Conservation (phyloP, 768 basidiomycete species). For the Scleroderma citrinum region DNA sequence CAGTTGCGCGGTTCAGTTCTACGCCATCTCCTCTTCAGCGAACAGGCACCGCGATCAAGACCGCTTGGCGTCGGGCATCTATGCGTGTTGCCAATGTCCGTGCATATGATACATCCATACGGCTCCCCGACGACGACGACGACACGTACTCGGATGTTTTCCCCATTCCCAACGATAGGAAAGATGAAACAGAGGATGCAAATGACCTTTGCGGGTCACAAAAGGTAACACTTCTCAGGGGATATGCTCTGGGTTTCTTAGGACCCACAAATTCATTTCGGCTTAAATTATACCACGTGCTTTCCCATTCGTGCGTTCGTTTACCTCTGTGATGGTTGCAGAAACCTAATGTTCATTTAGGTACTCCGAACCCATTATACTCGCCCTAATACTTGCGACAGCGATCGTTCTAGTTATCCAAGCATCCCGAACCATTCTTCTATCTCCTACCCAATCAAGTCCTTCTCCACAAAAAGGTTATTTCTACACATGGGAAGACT, state of each 20-base stretch:
- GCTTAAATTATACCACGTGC: slow-evolving; percentile 54
- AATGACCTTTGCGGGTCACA: slow-evolving; percentile 36
- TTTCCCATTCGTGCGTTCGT: slow-evolving; percentile 63
- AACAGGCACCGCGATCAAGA: slow-evolving; percentile 53
- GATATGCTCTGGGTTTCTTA: slow-evolving; percentile 73
- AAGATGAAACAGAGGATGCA: slow-evolving; percentile 31
- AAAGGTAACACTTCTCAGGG: slow-evolving; percentile 53
- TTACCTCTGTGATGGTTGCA: background rate
- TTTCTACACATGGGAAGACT: slow-evolving; percentile 89
- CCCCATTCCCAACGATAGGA: slow-evolving; percentile 30
- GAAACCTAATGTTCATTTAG: slow-evolving; percentile 31
- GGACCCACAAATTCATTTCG: slow-evolving; percentile 64
- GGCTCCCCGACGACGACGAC: slow-evolving; percentile 45
- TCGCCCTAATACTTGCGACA: slow-evolving; percentile 79
- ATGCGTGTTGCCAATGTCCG: slow-evolving; percentile 79
- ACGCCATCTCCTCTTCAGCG: slow-evolving; percentile 55
- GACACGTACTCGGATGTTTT: slow-evolving; percentile 15
- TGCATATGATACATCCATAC: slow-evolving; percentile 52
- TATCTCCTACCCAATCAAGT: slow-evolving; percentile 37
- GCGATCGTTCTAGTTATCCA: slow-evolving; percentile 80
- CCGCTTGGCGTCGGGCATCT: slow-evolving; percentile 58
- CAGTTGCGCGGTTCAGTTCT: slow-evolving; percentile 42
- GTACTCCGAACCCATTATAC: slow-evolving; percentile 82
- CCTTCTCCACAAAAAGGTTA: slow-evolving; percentile 56
- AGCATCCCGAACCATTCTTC: slow-evolving; percentile 54